Evolutionary conservation across 2,329 filamentous ascomycete species (phyloP).

Genomic region (Diaporthe ilicicola): DNA sequence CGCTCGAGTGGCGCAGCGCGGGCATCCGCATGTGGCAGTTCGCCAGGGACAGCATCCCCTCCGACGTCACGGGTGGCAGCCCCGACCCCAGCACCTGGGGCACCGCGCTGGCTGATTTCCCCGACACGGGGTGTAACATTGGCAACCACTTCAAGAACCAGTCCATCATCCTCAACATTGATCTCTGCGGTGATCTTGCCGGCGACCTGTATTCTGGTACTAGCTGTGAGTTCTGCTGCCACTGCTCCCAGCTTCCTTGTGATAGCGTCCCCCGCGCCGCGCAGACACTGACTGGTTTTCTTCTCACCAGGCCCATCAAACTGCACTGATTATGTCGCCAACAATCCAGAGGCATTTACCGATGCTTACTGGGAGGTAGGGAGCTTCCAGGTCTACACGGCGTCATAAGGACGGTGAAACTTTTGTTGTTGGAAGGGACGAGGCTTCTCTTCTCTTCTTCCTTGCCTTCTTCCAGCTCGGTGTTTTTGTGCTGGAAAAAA

Average conservation of each 20-base stretch:
- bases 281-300: slow-evolving; percentile 12
- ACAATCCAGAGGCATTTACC: slow-evolving; percentile 62
- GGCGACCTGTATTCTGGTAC: slow-evolving; percentile 52
- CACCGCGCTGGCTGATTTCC: slow-evolving; percentile 70
- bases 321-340: slow-evolving; percentile 66
- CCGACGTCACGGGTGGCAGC: slow-evolving; percentile 57
- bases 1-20: slow-evolving; percentile 66
- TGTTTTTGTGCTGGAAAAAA: slow-evolving; percentile 8
- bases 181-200: slow-evolving; percentile 67
- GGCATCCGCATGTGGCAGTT: slow-evolving; percentile 74
- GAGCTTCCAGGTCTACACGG: slow-evolving; percentile 65
- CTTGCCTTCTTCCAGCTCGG: slow-evolving; percentile 15
- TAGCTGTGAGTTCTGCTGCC: slow-evolving; percentile 51
- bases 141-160: slow-evolving; percentile 68
- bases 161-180: slow-evolving; percentile 73
- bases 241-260: background rate
- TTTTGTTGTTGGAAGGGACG: background rate
- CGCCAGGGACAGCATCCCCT: slow-evolving; percentile 54
- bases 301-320: slow-evolving; percentile 61
- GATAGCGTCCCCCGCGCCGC: no score
- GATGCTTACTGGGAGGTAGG: slow-evolving; percentile 74
- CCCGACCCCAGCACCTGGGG: slow-evolving; percentile 73
- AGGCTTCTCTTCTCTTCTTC: background rate
- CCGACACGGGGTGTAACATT: slow-evolving; percentile 68
- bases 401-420: slow-evolving; percentile 35